phyloP scores from a whole-genome alignment of 1,284 basidiomycete genomes.

The Somion occarium region DNA sequence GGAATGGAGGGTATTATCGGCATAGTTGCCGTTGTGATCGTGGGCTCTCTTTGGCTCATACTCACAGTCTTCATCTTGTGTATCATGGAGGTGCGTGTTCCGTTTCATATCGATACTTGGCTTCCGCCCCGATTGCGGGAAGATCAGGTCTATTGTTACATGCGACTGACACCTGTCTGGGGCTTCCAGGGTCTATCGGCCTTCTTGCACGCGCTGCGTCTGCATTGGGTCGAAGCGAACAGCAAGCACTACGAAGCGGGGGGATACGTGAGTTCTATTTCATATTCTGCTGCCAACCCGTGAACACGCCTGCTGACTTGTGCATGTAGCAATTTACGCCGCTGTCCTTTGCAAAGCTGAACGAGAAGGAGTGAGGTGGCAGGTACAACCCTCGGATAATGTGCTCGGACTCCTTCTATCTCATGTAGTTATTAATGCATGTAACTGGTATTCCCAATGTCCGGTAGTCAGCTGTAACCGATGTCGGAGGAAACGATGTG shows the following conservation, averaged over 20 bases:
- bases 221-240: slow-evolving; percentile 98
- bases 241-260: slow-evolving; percentile 95
- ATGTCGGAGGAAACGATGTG: not conserved
- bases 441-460: not conserved
- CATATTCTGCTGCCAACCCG: slow-evolving; percentile 20
- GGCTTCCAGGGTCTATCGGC: slow-evolving; percentile 77
- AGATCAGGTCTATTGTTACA: slow-evolving; percentile 1
- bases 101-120: slow-evolving; percentile 4
- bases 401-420: not conserved
- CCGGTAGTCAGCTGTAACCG: not conserved
- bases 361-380: slow-evolving; percentile 30
- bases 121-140: not conserved
- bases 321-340: slow-evolving; percentile 56
- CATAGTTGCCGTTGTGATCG: slow-evolving; percentile 57
- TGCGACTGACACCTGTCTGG: slow-evolving; percentile 6
- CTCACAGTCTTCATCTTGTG: slow-evolving; percentile 79
- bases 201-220: slow-evolving; percentile 92
- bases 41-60: slow-evolving; percentile 79
- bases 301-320: slow-evolving; percentile 27
- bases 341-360: slow-evolving; percentile 51
- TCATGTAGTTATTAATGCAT: not conserved
- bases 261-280: slow-evolving; percentile 65
- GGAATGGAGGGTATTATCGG: slow-evolving; percentile 52
- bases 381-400: not conserved
- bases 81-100: slow-evolving; percentile 82